phyloP scores from a whole-genome alignment of 2,329 filamentous ascomycete species.

The Hymenoscyphus fructigenus region DNA sequence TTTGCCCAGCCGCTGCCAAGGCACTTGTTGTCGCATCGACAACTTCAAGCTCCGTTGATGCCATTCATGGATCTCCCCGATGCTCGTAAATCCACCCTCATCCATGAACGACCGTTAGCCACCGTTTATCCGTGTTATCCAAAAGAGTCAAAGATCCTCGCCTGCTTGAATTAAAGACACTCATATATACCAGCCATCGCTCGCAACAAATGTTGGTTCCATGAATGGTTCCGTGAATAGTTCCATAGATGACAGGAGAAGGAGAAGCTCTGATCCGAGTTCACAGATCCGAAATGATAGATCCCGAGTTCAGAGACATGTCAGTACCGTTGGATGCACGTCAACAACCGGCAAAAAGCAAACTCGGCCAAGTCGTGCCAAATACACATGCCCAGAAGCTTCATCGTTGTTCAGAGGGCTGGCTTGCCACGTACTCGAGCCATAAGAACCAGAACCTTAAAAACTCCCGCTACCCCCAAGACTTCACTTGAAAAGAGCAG shows the following conservation, averaged over 20 bases:
- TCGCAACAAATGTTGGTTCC: neutral
- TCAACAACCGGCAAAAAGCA: too few species aligned
- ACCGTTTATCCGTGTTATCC: too few species aligned
- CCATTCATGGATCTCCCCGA: neutral
- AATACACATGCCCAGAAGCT: too few species aligned
- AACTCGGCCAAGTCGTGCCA: too few species aligned
- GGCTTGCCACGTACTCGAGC: too few species aligned
- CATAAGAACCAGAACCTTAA: neutral
- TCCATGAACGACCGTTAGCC: neutral
- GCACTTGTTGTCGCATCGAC: conserved; percentile 14
- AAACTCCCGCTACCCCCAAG: neutral
- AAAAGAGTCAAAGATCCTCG: too few species aligned
- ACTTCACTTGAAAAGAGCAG: neutral
- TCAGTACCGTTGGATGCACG: neutral
- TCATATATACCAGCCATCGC: neutral
- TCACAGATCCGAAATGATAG: neutral
- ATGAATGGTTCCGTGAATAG: neutral
- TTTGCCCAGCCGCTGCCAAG: conserved; percentile 4
- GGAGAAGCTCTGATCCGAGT: neutral
- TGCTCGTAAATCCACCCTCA: neutral
- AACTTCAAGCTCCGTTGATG: neutral
- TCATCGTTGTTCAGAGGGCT: too few species aligned
- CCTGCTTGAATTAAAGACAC: neutral
- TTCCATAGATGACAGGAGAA: too few species aligned
- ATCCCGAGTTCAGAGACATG: neutral